phyloP scores from a whole-genome alignment of 2,329 filamentous ascomycete genomes.

The Pseudogymnoascus verrucosus region DNA sequence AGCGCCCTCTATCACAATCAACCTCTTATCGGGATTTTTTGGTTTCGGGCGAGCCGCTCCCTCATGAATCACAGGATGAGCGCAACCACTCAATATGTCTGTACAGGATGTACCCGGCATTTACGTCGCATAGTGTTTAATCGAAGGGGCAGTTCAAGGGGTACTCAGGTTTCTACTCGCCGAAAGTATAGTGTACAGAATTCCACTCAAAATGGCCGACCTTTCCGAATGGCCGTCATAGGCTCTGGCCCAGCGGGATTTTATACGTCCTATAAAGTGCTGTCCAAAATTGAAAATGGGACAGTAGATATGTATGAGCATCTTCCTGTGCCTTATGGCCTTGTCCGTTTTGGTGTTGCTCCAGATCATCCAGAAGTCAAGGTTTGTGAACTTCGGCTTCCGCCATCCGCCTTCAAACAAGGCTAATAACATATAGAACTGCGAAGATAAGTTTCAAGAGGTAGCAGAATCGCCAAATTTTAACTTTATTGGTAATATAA shows the following conservation, averaged over 20 bases:
- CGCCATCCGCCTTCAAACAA: conserved; percentile 2
- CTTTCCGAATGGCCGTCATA: conserved; percentile 76
- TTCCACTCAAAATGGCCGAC: conserved; percentile 30
- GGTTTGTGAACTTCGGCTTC: conserved; percentile 38
- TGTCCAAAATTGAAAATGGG: conserved; percentile 64
- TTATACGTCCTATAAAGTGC: conserved; percentile 81
- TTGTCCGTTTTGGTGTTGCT: conserved; percentile 92
- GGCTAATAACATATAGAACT: conserved; percentile 55
- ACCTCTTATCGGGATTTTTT: conserved; percentile 8
- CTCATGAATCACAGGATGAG: conserved; percentile 21
- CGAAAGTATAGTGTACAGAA: conserved; percentile 22
- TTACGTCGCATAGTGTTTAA: neutral
- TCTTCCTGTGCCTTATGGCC: conserved; percentile 82
- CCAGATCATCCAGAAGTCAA: conserved; percentile 98
- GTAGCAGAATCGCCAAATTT: conserved; percentile 77
- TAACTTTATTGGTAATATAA: conserved; percentile 84
- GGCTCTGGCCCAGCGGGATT: conserved; percentile 95
- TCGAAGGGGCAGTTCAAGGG: neutral
- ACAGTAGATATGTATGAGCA: conserved; percentile 94
- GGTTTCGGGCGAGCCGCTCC: neutral
- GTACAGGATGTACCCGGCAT: conserved; percentile 19
- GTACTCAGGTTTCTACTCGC: conserved; percentile 1
- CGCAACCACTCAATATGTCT: conserved; percentile 21
- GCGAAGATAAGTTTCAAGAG: conserved; percentile 86
- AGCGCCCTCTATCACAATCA: conserved; percentile 2